Evolutionary conservation across 768 basidiomycete genomes (phyloP), one percentile per base, ranked within the genome.

Genomic region (Lactarius akahatsu): DNA sequence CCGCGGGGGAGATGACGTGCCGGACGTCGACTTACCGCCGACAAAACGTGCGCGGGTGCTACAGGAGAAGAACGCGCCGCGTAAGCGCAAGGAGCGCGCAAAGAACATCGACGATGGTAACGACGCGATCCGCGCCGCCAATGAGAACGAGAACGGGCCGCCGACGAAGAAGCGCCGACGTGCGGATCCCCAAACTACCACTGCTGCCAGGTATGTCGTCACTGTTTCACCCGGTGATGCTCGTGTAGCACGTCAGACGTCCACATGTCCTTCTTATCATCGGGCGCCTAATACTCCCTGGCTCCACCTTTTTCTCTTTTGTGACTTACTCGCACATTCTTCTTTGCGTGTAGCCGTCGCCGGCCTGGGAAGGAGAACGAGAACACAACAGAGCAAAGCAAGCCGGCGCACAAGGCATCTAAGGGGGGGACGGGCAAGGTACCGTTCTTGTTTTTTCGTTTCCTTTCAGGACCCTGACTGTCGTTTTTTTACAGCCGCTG

Each of bases 321-420:
- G 20, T 36, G 36, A 7, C 34, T 15, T 58, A 15, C 3, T 57
- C 30, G 6, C 3, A 36, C 30, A 18, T n/a, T 20, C 18, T 55
- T 52, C 40, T 47, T n/a, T 60, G 28, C 15, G 8, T 40, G 5
- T 52, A 67, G 66, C 23, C 61, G 57, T 3, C 26, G 56, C 16
- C 61, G 57, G 2, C n/a, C n/a, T n/a, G 23, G 20, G 57, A 62
- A 67, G 20, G 57, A 67, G 50, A 63, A 67, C 26, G 58, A 36
- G 9, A 52, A 52, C 5, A 23, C 23, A 26, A 26, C 1, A 23
- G 61, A 50, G n/a, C 23, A 36, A 23, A 54, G 32, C 15, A 59
- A 38, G 43, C 54, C 62, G 1, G 62, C 62, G 11, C 50, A 20
- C 20, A 41, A 67, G 50, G 34, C 26, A 34, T 54, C 52, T 34